Evolutionary conservation across 345 rosid species (phyloP).

Genomic region (Bruguiera sexangula): DNA sequence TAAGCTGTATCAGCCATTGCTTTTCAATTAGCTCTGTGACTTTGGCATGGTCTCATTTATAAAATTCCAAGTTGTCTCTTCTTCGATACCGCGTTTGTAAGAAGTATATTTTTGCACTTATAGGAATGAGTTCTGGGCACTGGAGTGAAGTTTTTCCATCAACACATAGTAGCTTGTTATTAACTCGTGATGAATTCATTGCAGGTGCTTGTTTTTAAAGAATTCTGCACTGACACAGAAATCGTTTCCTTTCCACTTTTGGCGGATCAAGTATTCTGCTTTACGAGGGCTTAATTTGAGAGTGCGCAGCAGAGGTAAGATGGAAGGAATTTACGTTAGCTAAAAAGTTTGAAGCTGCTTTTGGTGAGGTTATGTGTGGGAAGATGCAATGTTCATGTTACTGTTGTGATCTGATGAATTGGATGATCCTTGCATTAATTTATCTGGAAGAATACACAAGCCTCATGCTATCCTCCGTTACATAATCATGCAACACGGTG

Average conservation of each 20-base stretch:
- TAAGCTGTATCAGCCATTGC: no score
- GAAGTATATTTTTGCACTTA: background rate
- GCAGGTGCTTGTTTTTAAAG: background rate
- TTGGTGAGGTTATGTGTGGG: background rate
- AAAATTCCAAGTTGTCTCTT: background rate
- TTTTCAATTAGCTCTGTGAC: background rate
- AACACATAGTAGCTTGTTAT: background rate
- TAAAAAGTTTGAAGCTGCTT: background rate
- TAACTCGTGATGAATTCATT: background rate
- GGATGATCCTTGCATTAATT: no score
- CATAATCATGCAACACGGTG: no score
- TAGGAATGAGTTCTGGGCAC: background rate
- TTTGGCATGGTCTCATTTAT: background rate
- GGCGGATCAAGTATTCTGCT: conserved; percentile 28
- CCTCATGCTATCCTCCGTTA: no score
- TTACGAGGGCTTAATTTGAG: conserved; percentile 7
- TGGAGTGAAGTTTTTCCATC: background rate
- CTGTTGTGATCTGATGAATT: background rate
- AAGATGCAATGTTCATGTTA: background rate
- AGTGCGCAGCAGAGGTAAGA: conserved; percentile 29
- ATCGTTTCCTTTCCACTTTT: conserved; percentile 10
- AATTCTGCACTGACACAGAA: conserved; percentile 6
- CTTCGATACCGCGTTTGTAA: background rate
- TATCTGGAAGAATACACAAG: no score
- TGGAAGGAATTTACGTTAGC: background rate